These are phyloP conservation scores for Chimonanthus praecox DNA, from an alignment of 164 flowering plant genomes.

Conservation along the genomic window DNA sequence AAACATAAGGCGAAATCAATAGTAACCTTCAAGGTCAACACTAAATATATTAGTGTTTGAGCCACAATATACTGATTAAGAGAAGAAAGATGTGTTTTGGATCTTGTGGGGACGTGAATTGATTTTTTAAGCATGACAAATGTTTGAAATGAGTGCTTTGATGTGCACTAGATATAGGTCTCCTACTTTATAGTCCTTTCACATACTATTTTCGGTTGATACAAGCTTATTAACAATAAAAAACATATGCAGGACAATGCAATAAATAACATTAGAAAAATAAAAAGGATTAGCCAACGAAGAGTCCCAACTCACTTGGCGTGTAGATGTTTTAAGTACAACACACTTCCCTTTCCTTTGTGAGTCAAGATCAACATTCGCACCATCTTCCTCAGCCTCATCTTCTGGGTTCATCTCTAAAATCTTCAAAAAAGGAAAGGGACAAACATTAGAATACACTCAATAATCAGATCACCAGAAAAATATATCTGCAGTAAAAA, in stretches of 20 bases:
- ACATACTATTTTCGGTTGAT: too few relatives aligned
- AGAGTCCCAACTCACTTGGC: slow-evolving; percentile 45
- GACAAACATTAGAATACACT: not conserved
- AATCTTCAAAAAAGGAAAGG: slow-evolving; percentile 32
- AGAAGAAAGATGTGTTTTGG: too few relatives aligned
- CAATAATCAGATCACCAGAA: not conserved
- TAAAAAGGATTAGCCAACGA: not conserved
- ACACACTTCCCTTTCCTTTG: slow-evolving; percentile 97
- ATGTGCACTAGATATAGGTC: too few relatives aligned
- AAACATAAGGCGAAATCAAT: too few relatives aligned
- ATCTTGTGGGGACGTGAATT: too few relatives aligned
- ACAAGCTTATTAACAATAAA: too few relatives aligned
- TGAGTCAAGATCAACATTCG: slow-evolving; percentile 92
- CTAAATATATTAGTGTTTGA: too few relatives aligned
- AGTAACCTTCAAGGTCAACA: too few relatives aligned
- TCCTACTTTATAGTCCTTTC: too few relatives aligned
- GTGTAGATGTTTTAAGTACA: slow-evolving; percentile 87
- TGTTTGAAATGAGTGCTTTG: too few relatives aligned
- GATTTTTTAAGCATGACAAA: too few relatives aligned
- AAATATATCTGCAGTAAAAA: not conserved
- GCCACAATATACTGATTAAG: too few relatives aligned
- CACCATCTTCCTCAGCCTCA: slow-evolving; percentile 97
- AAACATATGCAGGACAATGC: not conserved
- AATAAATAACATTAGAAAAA: not conserved
- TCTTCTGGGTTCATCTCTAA: slow-evolving; percentile 98